Evolutionary conservation across 1,284 basidiomycete species (phyloP), one percentile per base, ranked within the genome.

Genomic region (Rhodotorula sp.): DNA sequence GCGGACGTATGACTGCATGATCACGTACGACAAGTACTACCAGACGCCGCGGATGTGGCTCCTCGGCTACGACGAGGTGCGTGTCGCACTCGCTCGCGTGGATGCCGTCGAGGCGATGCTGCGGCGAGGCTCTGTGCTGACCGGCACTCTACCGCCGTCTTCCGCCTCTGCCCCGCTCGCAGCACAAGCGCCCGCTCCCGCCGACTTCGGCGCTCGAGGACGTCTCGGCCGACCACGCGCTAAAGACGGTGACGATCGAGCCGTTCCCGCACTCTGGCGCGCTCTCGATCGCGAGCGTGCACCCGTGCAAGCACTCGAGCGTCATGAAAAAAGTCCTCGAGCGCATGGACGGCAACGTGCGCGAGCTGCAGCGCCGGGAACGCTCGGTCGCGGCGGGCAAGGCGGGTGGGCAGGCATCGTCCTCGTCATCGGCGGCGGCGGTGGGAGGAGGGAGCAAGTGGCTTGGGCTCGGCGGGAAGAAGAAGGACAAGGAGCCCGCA

Each of bases 311-410:
- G 82, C 96, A 99, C 81, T 93, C 95, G 0, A 93, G 89, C 80
- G 97, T 99, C 66, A 99, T 99, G 97, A 97, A 97, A 86, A 99
- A 98, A 83, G 93, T 99, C 76, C 97, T 99, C 79, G 95, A 97
- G 82, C 87, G 95, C 67, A 98, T 99, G 94, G 97, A 98, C 82
- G 88, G 73, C 1, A 78, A 74, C 34, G 80, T 82, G 23, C 72
- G 79, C 25, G 80, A 81, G 63, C 74, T 79, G 66, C 89, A 81
- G 89, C 88, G 73, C 62, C 78, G 77, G 67, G 81, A 70, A 88
- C 41, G 54, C 9, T 34, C 41, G n/a, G n/a, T n/a, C 16, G 56
- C 64, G 25, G 21, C 46, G 46, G 50, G 44, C 27, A 7, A 12
- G 42, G 44, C 14, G 34, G 45, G 42, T 19, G 74, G 34, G 21